Evolutionary conservation across 2,329 filamentous ascomycete species (phyloP).

Genomic region (Diaporthe nobilis): DNA sequence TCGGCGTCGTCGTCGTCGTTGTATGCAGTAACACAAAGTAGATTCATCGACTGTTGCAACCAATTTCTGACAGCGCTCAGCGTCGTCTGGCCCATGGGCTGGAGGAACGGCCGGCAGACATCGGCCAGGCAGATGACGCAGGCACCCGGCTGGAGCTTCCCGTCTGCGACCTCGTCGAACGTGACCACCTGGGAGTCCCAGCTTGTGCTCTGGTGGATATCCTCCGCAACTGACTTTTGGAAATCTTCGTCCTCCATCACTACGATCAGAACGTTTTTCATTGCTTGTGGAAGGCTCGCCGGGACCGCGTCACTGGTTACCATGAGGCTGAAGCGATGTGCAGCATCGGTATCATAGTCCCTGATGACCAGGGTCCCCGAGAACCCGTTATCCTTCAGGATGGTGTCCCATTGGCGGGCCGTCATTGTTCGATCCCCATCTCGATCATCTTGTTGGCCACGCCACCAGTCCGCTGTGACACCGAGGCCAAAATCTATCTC

Average conservation of each 20-base stretch:
- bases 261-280: neutral
- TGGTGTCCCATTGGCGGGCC: neutral
- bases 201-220: neutral
- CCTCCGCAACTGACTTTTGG: neutral
- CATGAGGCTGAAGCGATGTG: slow-evolving; percentile 4
- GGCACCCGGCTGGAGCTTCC: neutral
- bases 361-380: slow-evolving; percentile 14
- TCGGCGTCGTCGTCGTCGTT: neutral
- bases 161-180: neutral
- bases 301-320: neutral
- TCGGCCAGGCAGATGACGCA: neutral
- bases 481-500: neutral
- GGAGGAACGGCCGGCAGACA: neutral
- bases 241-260: neutral
- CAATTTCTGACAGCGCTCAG: neutral
- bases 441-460: neutral
- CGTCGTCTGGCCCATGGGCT: neutral
- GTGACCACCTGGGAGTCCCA: neutral
- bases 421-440: neutral
- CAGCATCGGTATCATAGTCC: slow-evolving; percentile 35
- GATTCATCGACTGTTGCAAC: neutral
- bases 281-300: neutral
- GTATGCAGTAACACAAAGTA: slow-evolving; percentile 20
- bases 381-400: slow-evolving; percentile 36
- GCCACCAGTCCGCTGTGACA: slow-evolving; percentile 1